Conservation (phyloP, 2,329 filamentous ascomycete species). For the Alternaria ethzedia region DNA sequence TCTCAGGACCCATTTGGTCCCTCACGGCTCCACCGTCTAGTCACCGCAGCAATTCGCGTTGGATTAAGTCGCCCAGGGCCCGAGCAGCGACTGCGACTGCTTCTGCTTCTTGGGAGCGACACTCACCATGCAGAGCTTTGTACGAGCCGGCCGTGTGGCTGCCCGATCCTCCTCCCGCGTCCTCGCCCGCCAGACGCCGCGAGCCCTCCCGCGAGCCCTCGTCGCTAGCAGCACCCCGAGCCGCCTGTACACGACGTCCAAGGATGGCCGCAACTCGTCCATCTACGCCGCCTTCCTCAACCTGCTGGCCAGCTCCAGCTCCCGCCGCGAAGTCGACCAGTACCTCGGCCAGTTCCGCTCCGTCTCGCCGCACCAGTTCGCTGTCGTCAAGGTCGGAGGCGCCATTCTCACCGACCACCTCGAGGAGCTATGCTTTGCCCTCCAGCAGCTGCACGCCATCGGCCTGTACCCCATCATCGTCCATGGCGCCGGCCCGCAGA, state of each 20-base stretch:
- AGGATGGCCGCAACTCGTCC: conserved; percentile 43
- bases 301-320: conserved; percentile 92
- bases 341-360: conserved; percentile 98
- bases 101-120: conserved; percentile 29
- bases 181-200: conserved; percentile 36
- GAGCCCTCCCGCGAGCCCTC: conserved; percentile 41
- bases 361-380: conserved; percentile 95
- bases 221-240: conserved; percentile 34
- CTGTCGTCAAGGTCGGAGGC: conserved; percentile 97
- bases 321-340: conserved; percentile 94
- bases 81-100: conserved; percentile 6
- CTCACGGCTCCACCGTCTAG: conserved; percentile 16
- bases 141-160: conserved; percentile 46
- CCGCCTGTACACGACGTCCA: conserved; percentile 42
- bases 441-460: conserved; percentile 93
- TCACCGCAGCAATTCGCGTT: conserved; percentile 25
- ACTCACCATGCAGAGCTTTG: conserved; percentile 48
- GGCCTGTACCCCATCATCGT: conserved; percentile 94
- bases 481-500: conserved; percentile 91
- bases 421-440: conserved; percentile 84
- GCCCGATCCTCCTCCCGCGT: conserved; percentile 44
- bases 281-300: conserved; percentile 77
- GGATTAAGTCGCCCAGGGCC: conserved; percentile 19
- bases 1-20: conserved; percentile 2
- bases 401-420: conserved; percentile 95